Evolutionary conservation across 805 yeast genomes (phyloP).

Genomic region (Yamadazyma paraphyllophila): DNA sequence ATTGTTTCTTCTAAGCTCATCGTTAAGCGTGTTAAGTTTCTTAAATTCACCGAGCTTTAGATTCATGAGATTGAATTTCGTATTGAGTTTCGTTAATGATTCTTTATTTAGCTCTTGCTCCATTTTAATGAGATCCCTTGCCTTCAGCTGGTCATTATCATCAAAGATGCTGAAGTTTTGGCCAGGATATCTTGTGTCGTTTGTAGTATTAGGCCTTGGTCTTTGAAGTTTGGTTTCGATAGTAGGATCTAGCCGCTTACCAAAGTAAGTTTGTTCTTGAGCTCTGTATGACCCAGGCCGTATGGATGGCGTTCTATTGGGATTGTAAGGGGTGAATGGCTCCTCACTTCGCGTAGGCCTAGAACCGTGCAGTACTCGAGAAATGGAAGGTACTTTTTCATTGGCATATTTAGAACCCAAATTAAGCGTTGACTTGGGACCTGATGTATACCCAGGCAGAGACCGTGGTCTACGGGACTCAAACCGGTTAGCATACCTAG

Average conservation of each 20-base stretch:
- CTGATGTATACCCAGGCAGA: background rate
- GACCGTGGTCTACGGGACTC: background rate
- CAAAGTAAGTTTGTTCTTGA: background rate
- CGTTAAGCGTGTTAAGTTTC: conserved; percentile 9
- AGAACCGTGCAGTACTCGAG: background rate
- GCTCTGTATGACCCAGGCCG: background rate
- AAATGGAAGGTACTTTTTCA: background rate
- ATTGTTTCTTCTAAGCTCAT: conserved; percentile 12
- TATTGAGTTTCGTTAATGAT: conserved; percentile 10
- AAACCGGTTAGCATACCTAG: background rate
- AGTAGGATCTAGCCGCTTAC: background rate
- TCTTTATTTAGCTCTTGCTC: conserved; percentile 13
- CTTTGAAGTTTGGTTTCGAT: background rate
- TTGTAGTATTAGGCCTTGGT: background rate
- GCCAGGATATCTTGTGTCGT: background rate
- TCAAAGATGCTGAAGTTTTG: conserved; percentile 1
- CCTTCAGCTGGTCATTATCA: conserved; percentile 1
- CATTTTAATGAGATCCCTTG: conserved; percentile 2
- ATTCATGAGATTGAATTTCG: conserved; percentile 9
- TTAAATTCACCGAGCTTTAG: conserved; percentile 6
- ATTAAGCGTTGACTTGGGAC: background rate
- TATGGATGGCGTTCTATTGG: background rate
- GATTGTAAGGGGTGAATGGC: background rate
- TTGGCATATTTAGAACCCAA: background rate
- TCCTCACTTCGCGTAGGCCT: background rate